Conservation (phyloP, 2,329 filamentous ascomycete genomes). For the Tolypocladium endophyticum region DNA sequence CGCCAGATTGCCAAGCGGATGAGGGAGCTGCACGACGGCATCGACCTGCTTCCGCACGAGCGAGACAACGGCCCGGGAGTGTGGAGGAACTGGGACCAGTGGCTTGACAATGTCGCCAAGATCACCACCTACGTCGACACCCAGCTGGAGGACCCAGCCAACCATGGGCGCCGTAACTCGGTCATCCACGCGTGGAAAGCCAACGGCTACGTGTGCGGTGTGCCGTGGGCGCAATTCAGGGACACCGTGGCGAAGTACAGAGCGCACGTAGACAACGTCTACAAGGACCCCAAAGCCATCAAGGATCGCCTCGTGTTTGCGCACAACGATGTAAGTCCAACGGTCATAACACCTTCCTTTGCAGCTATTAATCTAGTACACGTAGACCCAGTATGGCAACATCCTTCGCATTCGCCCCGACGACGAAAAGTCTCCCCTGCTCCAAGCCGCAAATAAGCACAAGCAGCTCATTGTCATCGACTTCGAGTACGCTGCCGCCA, state of each 20-base stretch:
- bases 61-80: slow-evolving; percentile 69
- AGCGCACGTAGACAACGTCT: slow-evolving; percentile 58
- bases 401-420: slow-evolving; percentile 65
- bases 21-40: slow-evolving; percentile 88
- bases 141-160: slow-evolving; percentile 40
- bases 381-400: slow-evolving; percentile 93
- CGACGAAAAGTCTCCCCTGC: slow-evolving; percentile 70
- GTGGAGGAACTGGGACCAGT: slow-evolving; percentile 91
- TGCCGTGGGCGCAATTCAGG: slow-evolving; percentile 72
- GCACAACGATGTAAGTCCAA: slow-evolving; percentile 80
- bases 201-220: slow-evolving; percentile 69
- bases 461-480: slow-evolving; percentile 96
- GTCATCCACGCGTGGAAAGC: slow-evolving; percentile 48
- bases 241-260: slow-evolving; percentile 68
- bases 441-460: slow-evolving; percentile 84
- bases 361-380: slow-evolving; percentile 2
- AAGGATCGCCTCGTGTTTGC: slow-evolving; percentile 77
- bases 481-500: slow-evolving; percentile 93
- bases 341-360: too few species aligned
- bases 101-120: slow-evolving; percentile 58
- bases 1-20: slow-evolving; percentile 95
- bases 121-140: slow-evolving; percentile 46
- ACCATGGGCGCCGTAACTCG: slow-evolving; percentile 12
- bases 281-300: slow-evolving; percentile 56
- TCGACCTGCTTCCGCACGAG: slow-evolving; percentile 75